Conservation (phyloP, 2,329 filamentous ascomycete genomes). For the Alternaria sp. region DNA sequence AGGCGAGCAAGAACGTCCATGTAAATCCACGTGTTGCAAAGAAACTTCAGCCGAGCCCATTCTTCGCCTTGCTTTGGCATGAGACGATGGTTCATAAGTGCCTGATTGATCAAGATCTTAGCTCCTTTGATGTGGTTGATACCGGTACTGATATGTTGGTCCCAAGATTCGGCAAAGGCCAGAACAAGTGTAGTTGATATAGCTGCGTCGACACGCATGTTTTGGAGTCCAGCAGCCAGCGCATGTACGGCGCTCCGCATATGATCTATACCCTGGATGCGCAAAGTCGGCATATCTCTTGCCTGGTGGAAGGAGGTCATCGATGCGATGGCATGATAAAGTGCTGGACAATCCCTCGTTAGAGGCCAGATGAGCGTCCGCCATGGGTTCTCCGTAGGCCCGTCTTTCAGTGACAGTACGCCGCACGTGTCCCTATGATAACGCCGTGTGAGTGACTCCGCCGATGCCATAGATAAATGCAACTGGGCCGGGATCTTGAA, state of each 20-base stretch:
- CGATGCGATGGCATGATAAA: conserved; percentile 72
- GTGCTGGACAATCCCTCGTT: conserved; percentile 66
- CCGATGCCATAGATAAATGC: conserved; percentile 58
- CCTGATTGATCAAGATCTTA: conserved; percentile 67
- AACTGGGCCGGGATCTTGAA: conserved; percentile 52
- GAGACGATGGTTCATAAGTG: conserved; percentile 57
- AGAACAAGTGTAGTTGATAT: conserved; percentile 73
- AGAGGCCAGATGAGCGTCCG: conserved; percentile 73
- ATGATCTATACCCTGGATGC: conserved; percentile 70
- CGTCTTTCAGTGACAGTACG: conserved; percentile 74
- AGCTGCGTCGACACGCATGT: conserved; percentile 69
- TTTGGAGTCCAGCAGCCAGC: conserved; percentile 65
- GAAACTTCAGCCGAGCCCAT: conserved; percentile 64
- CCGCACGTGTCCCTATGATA: conserved; percentile 73
- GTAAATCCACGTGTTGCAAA: conserved; percentile 76
- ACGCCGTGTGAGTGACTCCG: conserved; percentile 67
- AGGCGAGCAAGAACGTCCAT: conserved; percentile 75
- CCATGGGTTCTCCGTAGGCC: conserved; percentile 73
- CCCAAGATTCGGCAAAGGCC: conserved; percentile 75
- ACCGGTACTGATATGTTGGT: conserved; percentile 71
- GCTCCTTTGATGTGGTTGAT: conserved; percentile 74
- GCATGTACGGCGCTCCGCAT: conserved; percentile 69
- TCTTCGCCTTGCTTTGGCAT: conserved; percentile 50
- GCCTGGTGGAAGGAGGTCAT: conserved; percentile 73
- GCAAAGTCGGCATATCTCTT: conserved; percentile 62